Conservation (phyloP, 192 early-diverging fungal species). For the Rhizoclosmatium sp. region DNA sequence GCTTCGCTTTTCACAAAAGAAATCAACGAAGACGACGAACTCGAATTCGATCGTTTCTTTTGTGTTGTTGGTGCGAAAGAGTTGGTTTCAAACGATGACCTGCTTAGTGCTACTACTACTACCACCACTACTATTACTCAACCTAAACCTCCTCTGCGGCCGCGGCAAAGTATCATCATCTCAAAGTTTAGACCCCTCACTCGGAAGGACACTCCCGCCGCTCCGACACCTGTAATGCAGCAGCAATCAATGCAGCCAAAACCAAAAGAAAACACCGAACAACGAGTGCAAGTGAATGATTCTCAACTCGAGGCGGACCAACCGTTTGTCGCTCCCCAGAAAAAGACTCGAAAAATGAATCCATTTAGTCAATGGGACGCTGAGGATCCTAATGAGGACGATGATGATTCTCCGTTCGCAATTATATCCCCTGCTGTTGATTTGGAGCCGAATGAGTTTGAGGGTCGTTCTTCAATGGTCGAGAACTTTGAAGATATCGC, state of each 20-base stretch:
- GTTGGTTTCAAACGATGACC: background rate
- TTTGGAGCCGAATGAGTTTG: background rate
- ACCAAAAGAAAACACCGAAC: too few species aligned
- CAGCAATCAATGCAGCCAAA: too few species aligned
- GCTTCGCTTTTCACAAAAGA: background rate
- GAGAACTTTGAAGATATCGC: background rate
- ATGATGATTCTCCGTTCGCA: conserved; percentile 1
- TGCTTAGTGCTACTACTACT: background rate
- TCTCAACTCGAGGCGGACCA: too few species aligned
- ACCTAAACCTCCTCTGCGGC: background rate
- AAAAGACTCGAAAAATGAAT: too few species aligned
- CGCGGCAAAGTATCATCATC: background rate
- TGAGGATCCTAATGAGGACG: background rate
- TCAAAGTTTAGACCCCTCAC: background rate
- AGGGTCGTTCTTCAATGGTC: background rate
- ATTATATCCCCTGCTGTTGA: background rate
- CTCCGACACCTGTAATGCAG: background rate
- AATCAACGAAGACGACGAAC: conserved; percentile 7
- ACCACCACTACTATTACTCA: background rate
- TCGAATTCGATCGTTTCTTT: conserved; percentile 19
- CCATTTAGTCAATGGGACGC: too few species aligned
- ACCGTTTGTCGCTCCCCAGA: too few species aligned
- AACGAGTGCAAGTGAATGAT: too few species aligned
- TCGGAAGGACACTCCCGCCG: background rate
- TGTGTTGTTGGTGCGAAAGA: conserved; percentile 4